Conservation (phyloP, 2,329 filamentous ascomycete species). For the Gaeumannomyces tritici region DNA sequence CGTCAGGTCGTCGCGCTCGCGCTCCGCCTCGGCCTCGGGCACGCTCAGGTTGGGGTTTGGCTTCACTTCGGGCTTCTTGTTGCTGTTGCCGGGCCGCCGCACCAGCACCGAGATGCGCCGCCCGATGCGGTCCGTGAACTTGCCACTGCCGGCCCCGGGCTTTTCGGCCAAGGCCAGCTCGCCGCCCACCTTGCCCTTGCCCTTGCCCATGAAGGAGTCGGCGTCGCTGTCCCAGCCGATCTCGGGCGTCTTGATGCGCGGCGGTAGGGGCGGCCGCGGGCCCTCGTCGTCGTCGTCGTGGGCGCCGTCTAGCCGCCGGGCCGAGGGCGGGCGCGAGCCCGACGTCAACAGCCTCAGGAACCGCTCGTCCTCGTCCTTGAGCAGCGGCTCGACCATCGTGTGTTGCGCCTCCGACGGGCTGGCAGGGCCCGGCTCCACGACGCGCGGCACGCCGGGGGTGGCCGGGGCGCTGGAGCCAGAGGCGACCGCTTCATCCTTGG, state of each 20-base stretch:
- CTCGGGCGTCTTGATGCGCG: constrained; percentile 38
- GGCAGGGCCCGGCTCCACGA: background rate
- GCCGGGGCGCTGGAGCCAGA: background rate
- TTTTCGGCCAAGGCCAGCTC: constrained; percentile 14
- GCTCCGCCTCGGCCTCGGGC: constrained; percentile 26
- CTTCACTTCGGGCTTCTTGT: constrained; percentile 27
- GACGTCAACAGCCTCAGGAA: constrained; percentile 48
- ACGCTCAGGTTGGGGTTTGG: constrained; percentile 23
- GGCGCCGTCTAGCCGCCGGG: background rate
- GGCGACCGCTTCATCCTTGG: background rate
- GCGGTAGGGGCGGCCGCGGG: constrained; percentile 44
- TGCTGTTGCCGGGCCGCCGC: constrained; percentile 17
- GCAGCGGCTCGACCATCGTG: constrained; percentile 28
- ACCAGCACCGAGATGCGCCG: constrained; percentile 25
- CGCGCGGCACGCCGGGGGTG: background rate
- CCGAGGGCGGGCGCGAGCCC: constrained; percentile 8
- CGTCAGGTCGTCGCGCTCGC: constrained; percentile 62
- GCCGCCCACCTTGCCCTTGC: constrained; percentile 22
- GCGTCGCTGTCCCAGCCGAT: constrained; percentile 36
- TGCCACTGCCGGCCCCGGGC: constrained; percentile 3
- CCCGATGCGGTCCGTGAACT: constrained; percentile 19
- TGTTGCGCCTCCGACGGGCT: constrained; percentile 2
- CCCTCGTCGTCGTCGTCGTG: constrained; percentile 30
- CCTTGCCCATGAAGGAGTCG: constrained; percentile 23
- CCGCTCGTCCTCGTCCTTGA: constrained; percentile 46